Evolutionary conservation across 768 basidiomycete species (phyloP).

Genomic region (Psilocybe subaeruginosa): DNA sequence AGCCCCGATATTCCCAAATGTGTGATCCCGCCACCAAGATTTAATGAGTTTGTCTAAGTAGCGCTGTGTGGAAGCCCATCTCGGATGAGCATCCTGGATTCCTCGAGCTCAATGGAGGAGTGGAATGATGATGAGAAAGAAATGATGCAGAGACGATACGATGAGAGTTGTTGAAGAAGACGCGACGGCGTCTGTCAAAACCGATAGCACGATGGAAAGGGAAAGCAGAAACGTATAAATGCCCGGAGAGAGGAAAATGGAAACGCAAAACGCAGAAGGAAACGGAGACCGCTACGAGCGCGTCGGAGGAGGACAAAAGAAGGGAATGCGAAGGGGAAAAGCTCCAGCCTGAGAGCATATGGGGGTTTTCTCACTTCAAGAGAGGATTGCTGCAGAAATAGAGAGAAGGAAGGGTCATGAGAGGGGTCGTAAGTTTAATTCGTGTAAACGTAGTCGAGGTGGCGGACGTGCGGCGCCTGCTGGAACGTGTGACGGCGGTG

Average conservation of each 20-base stretch:
- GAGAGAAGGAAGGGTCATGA: background rate
- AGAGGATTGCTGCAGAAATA: background rate
- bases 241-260: background rate
- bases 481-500: slow-evolving; percentile 13
- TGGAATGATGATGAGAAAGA: background rate
- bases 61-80: background rate
- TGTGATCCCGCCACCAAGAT: background rate
- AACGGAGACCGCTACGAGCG: background rate
- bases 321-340: background rate
- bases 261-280: background rate
- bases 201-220: background rate
- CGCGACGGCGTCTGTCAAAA: background rate
- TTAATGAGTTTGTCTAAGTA: background rate
- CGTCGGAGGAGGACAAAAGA: background rate
- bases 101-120: background rate
- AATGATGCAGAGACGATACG: background rate
- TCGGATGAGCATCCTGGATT: background rate
- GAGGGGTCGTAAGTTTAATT: slow-evolving; percentile 10
- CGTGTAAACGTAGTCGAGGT: slow-evolving; percentile 10
- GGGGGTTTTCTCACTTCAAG: slow-evolving; percentile 4
- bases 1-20: too few relatives aligned
- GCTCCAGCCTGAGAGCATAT: background rate
- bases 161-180: background rate
- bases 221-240: background rate
- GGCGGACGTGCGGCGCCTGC: slow-evolving; percentile 8